phyloP scores from a whole-genome alignment of 2,329 filamentous ascomycete genomes.

The Cercospora janseana region DNA sequence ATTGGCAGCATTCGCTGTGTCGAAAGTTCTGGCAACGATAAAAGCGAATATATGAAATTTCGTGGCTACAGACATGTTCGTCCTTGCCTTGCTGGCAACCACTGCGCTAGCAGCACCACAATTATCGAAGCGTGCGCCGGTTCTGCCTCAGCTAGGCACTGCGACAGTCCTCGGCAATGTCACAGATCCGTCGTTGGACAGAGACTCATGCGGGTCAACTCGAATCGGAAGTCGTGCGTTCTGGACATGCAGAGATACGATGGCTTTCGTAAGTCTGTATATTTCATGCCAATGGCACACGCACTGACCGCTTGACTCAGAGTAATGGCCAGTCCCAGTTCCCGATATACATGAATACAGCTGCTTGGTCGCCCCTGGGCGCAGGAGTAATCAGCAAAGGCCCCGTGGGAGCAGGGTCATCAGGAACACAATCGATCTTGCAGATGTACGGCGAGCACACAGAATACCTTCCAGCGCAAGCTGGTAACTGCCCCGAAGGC shows the following conservation, averaged over 20 bases:
- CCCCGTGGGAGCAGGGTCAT: constrained; percentile 19
- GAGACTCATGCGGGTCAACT: constrained; percentile 27
- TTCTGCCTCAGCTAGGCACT: constrained; percentile 16
- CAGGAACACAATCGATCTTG: constrained; percentile 21
- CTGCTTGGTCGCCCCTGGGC: constrained; percentile 24
- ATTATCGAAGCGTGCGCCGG: constrained; percentile 1
- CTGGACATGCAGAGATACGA: constrained; percentile 31
- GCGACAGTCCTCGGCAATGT: constrained; percentile 23
- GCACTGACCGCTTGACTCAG: background rate
- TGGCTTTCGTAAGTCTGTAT: constrained; percentile 10
- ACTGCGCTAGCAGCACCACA: constrained; percentile 13
- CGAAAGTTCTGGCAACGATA: background rate
- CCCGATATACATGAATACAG: constrained; percentile 24
- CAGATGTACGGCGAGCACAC: constrained; percentile 22
- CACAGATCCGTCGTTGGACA: constrained; percentile 24
- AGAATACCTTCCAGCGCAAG: constrained; percentile 19
- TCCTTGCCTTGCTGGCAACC: constrained; percentile 4
- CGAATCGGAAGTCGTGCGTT: constrained; percentile 24
- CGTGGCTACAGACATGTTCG: background rate
- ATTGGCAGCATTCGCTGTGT: background rate
- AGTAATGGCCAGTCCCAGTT: constrained; percentile 9
- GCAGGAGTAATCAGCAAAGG: constrained; percentile 7
- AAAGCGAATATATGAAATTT: background rate
- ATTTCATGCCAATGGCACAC: background rate
- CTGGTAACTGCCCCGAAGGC: constrained; percentile 13